Percentiles rank a stretch among this genome's conserved stretches.
These are phyloP conservation scores for Fusarium multiceps DNA, from an alignment of 2,329 filamentous ascomycete genomes.

Conservation along the genomic window DNA sequence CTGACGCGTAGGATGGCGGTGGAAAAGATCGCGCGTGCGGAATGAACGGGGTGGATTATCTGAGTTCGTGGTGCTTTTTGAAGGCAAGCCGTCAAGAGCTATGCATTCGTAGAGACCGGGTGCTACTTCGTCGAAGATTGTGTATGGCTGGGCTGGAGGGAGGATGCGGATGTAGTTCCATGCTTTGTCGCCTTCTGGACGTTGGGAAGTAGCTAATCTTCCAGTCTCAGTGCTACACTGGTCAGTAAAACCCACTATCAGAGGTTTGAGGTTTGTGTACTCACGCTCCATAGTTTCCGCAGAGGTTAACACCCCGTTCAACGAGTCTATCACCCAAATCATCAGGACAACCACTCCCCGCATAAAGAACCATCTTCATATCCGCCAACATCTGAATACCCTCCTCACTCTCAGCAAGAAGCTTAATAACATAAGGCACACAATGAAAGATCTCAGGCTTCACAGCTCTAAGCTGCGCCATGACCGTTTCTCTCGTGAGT, in stretches of 20 bases:
- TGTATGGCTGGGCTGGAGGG: slow-evolving; percentile 34
- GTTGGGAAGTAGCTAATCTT: slow-evolving; percentile 43
- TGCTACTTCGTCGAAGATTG: slow-evolving; percentile 45
- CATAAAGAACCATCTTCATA: slow-evolving; percentile 66
- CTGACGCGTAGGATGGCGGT: slow-evolving; percentile 54
- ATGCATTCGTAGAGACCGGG: slow-evolving; percentile 52
- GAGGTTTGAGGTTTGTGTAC: too few species aligned
- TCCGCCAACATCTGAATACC: slow-evolving; percentile 61
- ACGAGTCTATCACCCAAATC: slow-evolving; percentile 66
- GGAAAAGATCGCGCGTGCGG: slow-evolving; percentile 58
- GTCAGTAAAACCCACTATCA: slow-evolving; percentile 8
- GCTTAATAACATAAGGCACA: slow-evolving; percentile 73
- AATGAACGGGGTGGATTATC: slow-evolving; percentile 59
- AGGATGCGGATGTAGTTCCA: slow-evolving; percentile 52
- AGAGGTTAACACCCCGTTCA: slow-evolving; percentile 63
- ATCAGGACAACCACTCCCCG: slow-evolving; percentile 69
- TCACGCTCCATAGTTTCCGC: slow-evolving; percentile 67
- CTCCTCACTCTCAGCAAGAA: slow-evolving; percentile 67
- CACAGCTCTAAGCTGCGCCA: slow-evolving; percentile 53
- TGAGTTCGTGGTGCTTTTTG: slow-evolving; percentile 51
- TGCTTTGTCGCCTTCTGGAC: slow-evolving; percentile 42
- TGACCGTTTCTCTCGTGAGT: slow-evolving; percentile 61
- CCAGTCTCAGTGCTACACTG: slow-evolving; percentile 43
- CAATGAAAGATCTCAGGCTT: slow-evolving; percentile 65
- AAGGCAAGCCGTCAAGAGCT: slow-evolving; percentile 52